Conservation (phyloP, 1,139 yeast species). For the Scheffersomyces illinoinensis region DNA sequence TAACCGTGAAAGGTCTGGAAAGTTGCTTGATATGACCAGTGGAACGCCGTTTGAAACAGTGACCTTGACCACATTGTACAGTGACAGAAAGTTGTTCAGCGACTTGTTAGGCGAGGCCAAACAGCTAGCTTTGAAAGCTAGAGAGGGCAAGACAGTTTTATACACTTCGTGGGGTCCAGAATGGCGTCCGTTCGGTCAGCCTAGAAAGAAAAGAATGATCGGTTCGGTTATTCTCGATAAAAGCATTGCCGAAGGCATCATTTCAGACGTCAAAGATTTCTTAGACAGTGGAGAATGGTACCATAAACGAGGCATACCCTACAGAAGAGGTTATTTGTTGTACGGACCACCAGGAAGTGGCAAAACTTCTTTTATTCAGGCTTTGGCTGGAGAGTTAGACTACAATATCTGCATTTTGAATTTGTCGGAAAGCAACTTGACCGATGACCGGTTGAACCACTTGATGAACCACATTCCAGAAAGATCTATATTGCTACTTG, state of each 20-base stretch:
- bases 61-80: constrained; percentile 82
- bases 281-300: constrained; percentile 86
- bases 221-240: constrained; percentile 85
- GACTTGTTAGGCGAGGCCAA: constrained; percentile 86
- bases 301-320: constrained; percentile 93
- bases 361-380: constrained; percentile 92
- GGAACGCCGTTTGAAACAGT: constrained; percentile 97
- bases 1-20: constrained; percentile 86
- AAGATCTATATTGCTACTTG: constrained; percentile 77
- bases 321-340: constrained; percentile 87
- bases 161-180: constrained; percentile 98
- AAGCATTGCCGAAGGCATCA: constrained; percentile 65
- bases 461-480: constrained; percentile 96
- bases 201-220: constrained; percentile 80
- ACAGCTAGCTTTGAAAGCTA: constrained; percentile 72
- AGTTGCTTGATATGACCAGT: constrained; percentile 82
- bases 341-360: constrained; percentile 99
- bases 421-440: constrained; percentile 83
- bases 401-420: constrained; percentile 93
- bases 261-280: constrained; percentile 78
- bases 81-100: constrained; percentile 71
- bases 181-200: constrained; percentile 98
- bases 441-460: constrained; percentile 92
- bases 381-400: constrained; percentile 93
- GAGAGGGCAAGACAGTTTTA: constrained; percentile 92